Conservation (phyloP, 352 stramenopile species). For the Pythium angustatum region DNA sequence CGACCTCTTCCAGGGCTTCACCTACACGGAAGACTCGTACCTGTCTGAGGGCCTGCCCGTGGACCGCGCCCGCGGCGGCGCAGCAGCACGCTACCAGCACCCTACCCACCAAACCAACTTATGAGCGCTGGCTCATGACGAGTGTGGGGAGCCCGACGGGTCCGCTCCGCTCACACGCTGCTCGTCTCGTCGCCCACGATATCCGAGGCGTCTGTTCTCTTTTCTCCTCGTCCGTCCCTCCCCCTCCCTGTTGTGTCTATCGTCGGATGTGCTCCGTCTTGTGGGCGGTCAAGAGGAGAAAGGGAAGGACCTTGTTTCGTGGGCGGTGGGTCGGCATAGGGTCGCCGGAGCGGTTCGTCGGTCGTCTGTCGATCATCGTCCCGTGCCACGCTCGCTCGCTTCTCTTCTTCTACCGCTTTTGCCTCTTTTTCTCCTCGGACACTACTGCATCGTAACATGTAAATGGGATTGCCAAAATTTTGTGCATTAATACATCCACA, state of each 20-base stretch:
- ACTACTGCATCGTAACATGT: slow-evolving; percentile 27
- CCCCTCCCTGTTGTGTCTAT: slow-evolving; percentile 1
- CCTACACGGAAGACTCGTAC: slow-evolving; percentile 84
- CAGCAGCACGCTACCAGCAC: slow-evolving; percentile 24
- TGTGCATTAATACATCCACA: slow-evolving; percentile 29
- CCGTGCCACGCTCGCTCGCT: background rate
- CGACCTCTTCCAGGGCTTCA: slow-evolving; percentile 85
- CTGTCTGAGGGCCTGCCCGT: slow-evolving; percentile 58
- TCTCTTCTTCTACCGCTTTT: slow-evolving; percentile 6
- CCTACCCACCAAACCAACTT: slow-evolving; percentile 40
- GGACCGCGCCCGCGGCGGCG: slow-evolving; percentile 6
- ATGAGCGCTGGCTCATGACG: slow-evolving; percentile 28
- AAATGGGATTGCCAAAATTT: slow-evolving; percentile 35
- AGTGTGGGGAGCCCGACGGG: too few species aligned
- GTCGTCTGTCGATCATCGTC: background rate
- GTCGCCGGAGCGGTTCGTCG: too few species aligned
- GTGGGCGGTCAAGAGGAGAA: too few species aligned
- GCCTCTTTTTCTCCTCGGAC: background rate
- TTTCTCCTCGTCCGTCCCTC: background rate
- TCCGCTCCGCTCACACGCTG: too few species aligned
- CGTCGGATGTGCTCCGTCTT: too few species aligned
- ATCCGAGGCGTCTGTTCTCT: too few species aligned
- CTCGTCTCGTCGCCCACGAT: too few species aligned
- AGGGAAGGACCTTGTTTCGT: too few species aligned
- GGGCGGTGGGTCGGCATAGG: too few species aligned